Conservation (phyloP, 2,329 filamentous ascomycete genomes). For the Talaromyces sp. region DNA sequence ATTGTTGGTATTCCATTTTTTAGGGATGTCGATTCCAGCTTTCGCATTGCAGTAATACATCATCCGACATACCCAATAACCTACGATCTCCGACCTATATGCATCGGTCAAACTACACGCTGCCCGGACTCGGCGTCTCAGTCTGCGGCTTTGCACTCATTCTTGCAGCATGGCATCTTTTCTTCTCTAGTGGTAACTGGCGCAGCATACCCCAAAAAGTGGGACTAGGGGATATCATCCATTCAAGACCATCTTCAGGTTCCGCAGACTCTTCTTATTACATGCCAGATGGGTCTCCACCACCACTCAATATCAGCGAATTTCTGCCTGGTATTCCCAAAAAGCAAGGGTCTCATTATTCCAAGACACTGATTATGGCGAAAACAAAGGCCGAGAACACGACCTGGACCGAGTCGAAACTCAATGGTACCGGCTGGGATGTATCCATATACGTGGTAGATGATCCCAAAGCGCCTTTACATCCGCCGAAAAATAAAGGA, state of each 20-base stretch:
- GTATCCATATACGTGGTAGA: constrained; percentile 50
- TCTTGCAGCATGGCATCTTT: constrained; percentile 23
- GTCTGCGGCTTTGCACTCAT: constrained; percentile 25
- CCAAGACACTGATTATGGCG: constrained; percentile 45
- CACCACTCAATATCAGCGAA: constrained; percentile 15
- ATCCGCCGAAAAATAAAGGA: constrained; percentile 55
- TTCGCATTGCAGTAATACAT: neutral
- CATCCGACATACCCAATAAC: neutral
- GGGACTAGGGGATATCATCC: constrained; percentile 32
- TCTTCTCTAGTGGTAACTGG: constrained; percentile 29
- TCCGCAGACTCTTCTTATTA: constrained; percentile 11
- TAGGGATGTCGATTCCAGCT: neutral
- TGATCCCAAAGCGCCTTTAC: constrained; percentile 46
- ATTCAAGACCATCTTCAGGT: constrained; percentile 5
- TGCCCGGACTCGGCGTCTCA: constrained; percentile 30
- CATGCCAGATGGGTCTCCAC: constrained; percentile 8
- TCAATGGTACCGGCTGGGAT: constrained; percentile 46
- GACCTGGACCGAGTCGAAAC: constrained; percentile 45
- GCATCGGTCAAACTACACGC: neutral
- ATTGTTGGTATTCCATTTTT: neutral
- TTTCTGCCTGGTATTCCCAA: constrained; percentile 36
- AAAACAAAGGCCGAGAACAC: constrained; percentile 9
- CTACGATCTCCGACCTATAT: neutral
- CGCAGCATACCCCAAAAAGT: constrained; percentile 31
- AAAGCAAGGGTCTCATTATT: constrained; percentile 46